phyloP scores from a whole-genome alignment of 805 yeast genomes.

The Scheffersomyces amazonensis region DNA sequence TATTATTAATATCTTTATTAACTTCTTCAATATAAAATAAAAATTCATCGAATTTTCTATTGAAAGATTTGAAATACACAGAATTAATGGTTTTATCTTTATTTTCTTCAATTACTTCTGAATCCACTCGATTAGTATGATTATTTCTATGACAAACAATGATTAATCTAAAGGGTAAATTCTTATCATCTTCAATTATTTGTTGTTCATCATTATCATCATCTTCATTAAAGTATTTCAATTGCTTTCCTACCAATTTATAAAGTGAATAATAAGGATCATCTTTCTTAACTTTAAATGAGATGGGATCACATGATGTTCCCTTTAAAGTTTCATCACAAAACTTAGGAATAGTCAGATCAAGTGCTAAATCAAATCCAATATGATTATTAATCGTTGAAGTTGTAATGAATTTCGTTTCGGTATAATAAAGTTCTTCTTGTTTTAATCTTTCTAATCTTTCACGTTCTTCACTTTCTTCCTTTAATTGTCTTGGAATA shows the following conservation, averaged over 20 bases:
- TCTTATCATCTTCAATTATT: neutral
- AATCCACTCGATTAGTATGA: slow-evolving; percentile 64
- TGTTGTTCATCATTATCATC: slow-evolving; percentile 2
- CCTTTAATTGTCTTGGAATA: slow-evolving; percentile 61
- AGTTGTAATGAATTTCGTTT: slow-evolving; percentile 54
- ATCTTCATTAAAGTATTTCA: slow-evolving; percentile 33
- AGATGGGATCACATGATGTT: slow-evolving; percentile 40
- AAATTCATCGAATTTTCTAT: slow-evolving; percentile 46
- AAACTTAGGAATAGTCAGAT: slow-evolving; percentile 42
- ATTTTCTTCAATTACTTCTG: slow-evolving; percentile 21
- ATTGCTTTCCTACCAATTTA: slow-evolving; percentile 43
- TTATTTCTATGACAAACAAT: slow-evolving; percentile 65
- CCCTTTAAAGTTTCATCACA: slow-evolving; percentile 45
- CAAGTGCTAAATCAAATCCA: slow-evolving; percentile 78
- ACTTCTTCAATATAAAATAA: slow-evolving; percentile 68
- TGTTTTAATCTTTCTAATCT: slow-evolving; percentile 57
- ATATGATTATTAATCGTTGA: slow-evolving; percentile 54
- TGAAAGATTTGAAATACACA: slow-evolving; percentile 45
- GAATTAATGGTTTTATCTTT: slow-evolving; percentile 47
- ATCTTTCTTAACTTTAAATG: slow-evolving; percentile 54
- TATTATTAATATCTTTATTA: slow-evolving; percentile 33
- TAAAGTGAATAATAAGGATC: slow-evolving; percentile 50
- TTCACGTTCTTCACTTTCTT: slow-evolving; percentile 59
- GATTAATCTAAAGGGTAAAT: slow-evolving; percentile 55
- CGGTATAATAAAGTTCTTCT: slow-evolving; percentile 49